These are phyloP conservation scores for Verticillium nubilum DNA, from an alignment of 2,329 filamentous ascomycete species.

Conservation along the genomic window DNA sequence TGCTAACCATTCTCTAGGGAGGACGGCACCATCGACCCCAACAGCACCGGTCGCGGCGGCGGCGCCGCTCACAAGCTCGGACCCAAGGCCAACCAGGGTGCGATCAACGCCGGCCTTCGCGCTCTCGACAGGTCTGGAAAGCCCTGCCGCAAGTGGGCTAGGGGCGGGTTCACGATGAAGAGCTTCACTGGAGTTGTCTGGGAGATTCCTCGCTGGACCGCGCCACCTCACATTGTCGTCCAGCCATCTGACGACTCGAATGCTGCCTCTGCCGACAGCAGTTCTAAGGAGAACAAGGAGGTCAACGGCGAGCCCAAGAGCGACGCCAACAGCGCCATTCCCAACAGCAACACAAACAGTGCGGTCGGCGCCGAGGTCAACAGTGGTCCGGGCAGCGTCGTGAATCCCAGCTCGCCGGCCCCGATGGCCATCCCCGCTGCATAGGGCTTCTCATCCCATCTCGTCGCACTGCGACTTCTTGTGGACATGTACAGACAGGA, in stretches of 20 bases:
- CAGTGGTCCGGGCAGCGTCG: conserved; percentile 38
- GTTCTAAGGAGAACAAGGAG: conserved; percentile 57
- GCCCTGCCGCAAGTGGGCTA: conserved; percentile 87
- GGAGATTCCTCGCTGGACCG: conserved; percentile 78
- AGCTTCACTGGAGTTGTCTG: conserved; percentile 86
- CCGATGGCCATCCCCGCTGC: conserved; percentile 42
- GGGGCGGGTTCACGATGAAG: conserved; percentile 77
- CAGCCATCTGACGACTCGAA: conserved; percentile 43
- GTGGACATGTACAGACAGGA: conserved; percentile 3
- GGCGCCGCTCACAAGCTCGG: conserved; percentile 74
- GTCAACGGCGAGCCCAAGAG: conserved; percentile 48
- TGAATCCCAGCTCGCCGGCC: conserved; percentile 46
- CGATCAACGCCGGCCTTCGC: conserved; percentile 93
- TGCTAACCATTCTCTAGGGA: conserved; percentile 38
- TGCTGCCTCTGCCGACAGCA: conserved; percentile 42
- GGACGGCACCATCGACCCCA: conserved; percentile 55
- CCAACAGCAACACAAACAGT: conserved; percentile 6
- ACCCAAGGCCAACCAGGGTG: conserved; percentile 93
- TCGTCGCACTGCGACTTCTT: neutral
- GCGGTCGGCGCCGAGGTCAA: conserved; percentile 47
- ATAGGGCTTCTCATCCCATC: neutral
- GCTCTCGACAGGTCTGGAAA: conserved; percentile 89
- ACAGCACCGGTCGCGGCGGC: conserved; percentile 40
- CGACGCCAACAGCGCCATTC: conserved; percentile 35
- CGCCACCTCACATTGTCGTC: conserved; percentile 53